Evolutionary conservation across 352 stramenopile genomes (phyloP), one percentile per base, ranked within the genome.

Genomic region (Globisporangium acanthophoron): DNA sequence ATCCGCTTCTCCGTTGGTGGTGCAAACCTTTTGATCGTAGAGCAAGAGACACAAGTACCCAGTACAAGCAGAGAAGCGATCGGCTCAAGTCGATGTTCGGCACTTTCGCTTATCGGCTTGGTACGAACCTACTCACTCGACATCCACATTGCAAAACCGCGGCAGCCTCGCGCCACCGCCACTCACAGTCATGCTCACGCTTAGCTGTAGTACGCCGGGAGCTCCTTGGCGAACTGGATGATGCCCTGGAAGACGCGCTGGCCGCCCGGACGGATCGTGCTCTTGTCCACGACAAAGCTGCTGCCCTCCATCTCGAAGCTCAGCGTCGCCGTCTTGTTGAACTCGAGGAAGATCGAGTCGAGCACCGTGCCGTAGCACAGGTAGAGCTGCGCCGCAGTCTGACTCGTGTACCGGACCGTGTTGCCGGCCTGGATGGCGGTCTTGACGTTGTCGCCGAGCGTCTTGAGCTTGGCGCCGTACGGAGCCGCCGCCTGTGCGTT

Each of bases 271-370:
- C 55, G 60, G 31, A 71, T 71, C 33, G 54, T 27, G 43, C 56
- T 59, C 47, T 53, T 58, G 55, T 64, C 59, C 3, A 47, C 37
- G 24, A 67, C 56, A 55, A 74, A 74, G 43, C 59, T 20, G 29
- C 55, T 49, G 37, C 67, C 67, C 18, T 65, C 59, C 24, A 71
- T 65, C 56, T 74, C 67, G 21, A 74, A 56, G 4, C 56, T 62
- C 3, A 74, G 52, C 37, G 64, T 54, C 37, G 64, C 64, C 7
- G 50, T 56, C 16, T 66, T 58, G 54, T 59, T 58, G 54, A 56
- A 58, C 29, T 54, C 52, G 16, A 65, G 39, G 49, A 60, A 69
- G 18, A 71, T n/a, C 31, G 58, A 64, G 64, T 74, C 67, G 33
- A 62, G 53, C 47, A 71, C 58, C 33, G 52, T 54, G 1, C 67